These are phyloP conservation scores for Phytopythium mirpurense DNA, from an alignment of 352 stramenopile species.

Conservation along the genomic window DNA sequence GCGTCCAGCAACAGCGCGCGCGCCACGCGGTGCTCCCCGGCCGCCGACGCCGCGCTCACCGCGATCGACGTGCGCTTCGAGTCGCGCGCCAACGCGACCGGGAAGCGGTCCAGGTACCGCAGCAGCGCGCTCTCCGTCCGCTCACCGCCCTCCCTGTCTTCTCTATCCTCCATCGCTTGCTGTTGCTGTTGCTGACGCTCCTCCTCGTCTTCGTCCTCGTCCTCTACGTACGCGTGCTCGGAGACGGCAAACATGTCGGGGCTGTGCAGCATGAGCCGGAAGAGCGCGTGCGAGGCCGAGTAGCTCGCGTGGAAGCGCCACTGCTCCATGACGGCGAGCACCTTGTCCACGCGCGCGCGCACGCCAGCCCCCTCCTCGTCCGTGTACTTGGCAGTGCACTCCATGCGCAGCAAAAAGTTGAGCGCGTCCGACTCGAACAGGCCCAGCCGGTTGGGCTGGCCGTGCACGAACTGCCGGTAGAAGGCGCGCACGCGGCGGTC, in stretches of 20 bases:
- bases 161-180: not conserved
- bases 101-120: slow-evolving; percentile 43
- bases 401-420: slow-evolving; percentile 61
- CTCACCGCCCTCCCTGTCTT: too few species aligned
- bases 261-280: slow-evolving; percentile 53
- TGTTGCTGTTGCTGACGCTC: not conserved
- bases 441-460: slow-evolving; percentile 30
- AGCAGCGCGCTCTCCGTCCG: slow-evolving; percentile 31
- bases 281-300: slow-evolving; percentile 53
- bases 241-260: slow-evolving; percentile 30
- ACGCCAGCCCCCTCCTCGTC: slow-evolving; percentile 24
- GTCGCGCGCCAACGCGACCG: slow-evolving; percentile 29
- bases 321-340: slow-evolving; percentile 37
- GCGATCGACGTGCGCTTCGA: slow-evolving; percentile 53
- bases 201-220: not conserved
- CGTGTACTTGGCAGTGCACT: slow-evolving; percentile 45
- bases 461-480: slow-evolving; percentile 39
- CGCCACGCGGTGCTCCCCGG: slow-evolving; percentile 24
- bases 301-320: slow-evolving; percentile 42
- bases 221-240: not conserved
- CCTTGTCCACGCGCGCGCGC: slow-evolving; percentile 31
- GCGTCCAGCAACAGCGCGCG: slow-evolving; percentile 41
- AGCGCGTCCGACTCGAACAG: slow-evolving; percentile 57
- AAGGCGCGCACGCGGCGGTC: slow-evolving; percentile 28
- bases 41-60: slow-evolving; percentile 44